Conservation (phyloP, 768 basidiomycete species). For the Leccinum obscurum region DNA sequence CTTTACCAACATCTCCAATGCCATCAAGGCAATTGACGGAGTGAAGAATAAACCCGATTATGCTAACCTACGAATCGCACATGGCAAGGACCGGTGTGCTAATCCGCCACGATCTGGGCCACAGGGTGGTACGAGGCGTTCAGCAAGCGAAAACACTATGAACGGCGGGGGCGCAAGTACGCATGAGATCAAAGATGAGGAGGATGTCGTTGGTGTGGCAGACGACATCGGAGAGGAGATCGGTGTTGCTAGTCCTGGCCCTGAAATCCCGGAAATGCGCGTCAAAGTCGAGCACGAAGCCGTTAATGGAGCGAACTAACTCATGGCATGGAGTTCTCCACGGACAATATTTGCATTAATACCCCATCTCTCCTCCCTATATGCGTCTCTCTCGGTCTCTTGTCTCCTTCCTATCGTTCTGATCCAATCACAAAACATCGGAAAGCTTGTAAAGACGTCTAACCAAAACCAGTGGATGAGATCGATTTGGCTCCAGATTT, state of each 20-base stretch:
- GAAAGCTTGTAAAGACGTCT: conserved; percentile 34
- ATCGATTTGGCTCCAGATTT: conserved; percentile 46
- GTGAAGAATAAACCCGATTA: conserved; percentile 94
- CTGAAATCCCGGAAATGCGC: conserved; percentile 43
- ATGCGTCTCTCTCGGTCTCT: conserved; percentile 27
- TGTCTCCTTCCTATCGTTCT: conserved; percentile 18
- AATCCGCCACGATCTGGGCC: conserved; percentile 86
- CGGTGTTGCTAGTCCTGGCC: conserved; percentile 23
- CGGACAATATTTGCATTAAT: conserved; percentile 34
- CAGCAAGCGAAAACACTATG: conserved; percentile 43
- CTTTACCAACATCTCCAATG: conserved; percentile 92
- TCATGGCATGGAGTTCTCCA: conserved; percentile 14
- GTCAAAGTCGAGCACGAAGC: conserved; percentile 37
- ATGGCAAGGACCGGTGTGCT: conserved; percentile 95
- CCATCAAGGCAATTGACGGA: conserved; percentile 97
- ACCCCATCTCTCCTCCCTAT: conserved; percentile 28
- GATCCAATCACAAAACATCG: conserved; percentile 33
- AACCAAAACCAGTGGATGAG: conserved; percentile 42
- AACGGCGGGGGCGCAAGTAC: conserved; percentile 13
- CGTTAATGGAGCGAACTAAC: conserved; percentile 26
- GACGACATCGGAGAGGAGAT: conserved; percentile 29
- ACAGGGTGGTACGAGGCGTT: conserved; percentile 59
- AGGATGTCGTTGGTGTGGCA: conserved; percentile 21
- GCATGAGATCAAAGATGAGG: conserved; percentile 26
- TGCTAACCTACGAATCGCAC: conserved; percentile 82